These are phyloP conservation scores for Phytophthora melonis DNA, from an alignment of 352 stramenopile species.

Conservation along the genomic window DNA sequence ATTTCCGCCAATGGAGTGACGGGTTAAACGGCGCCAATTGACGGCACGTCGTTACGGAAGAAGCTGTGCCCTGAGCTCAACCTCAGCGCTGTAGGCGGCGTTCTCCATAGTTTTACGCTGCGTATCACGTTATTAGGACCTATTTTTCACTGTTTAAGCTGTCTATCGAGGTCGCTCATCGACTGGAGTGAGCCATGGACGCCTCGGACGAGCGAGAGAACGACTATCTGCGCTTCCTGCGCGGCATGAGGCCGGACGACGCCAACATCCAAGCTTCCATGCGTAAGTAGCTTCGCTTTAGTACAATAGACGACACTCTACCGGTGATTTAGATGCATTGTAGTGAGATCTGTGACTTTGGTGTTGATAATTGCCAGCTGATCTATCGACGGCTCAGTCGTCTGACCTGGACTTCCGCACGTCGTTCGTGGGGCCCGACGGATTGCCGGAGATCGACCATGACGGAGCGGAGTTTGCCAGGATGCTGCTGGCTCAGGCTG, in stretches of 20 bases:
- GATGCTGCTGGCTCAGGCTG: conserved; percentile 76
- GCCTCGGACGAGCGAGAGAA: conserved; percentile 58
- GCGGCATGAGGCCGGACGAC: conserved; percentile 72
- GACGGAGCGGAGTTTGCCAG: conserved; percentile 75
- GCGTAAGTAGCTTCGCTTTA: conserved; percentile 37
- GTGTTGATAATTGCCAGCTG: conserved; percentile 41
- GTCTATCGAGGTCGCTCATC: not conserved
- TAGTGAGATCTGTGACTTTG: conserved; percentile 8
- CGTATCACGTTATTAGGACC: not conserved
- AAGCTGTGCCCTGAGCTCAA: not conserved
- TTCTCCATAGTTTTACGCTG: conserved; percentile 6
- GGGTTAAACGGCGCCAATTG: not conserved
- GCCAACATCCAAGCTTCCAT: conserved; percentile 49
- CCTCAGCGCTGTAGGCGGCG: not conserved
- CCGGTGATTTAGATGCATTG: not conserved
- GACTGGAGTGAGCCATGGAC: conserved; percentile 35
- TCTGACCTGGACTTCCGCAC: conserved; percentile 80
- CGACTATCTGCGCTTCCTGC: conserved; percentile 85
- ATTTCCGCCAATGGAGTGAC: not conserved
- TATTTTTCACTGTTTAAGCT: not conserved
- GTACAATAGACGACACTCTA: not conserved
- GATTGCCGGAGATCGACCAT: conserved; percentile 72
- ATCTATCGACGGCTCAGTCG: conserved; percentile 61
- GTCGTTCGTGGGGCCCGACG: conserved; percentile 66
- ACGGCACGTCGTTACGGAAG: conserved; percentile 2